phyloP scores from a whole-genome alignment of 306 rosid species.

The Prunus mume region DNA sequence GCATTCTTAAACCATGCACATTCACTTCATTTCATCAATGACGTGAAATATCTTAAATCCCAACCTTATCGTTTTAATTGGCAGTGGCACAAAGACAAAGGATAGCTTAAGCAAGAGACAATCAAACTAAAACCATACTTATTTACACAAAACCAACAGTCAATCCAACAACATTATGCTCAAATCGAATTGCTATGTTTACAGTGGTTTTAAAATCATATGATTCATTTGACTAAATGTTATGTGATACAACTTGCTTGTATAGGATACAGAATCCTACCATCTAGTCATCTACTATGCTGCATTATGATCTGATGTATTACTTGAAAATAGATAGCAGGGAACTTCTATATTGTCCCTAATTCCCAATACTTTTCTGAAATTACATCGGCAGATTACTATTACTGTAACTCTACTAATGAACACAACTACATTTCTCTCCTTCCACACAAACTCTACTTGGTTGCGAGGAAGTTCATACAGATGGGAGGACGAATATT shows the following conservation, averaged over 20 bases:
- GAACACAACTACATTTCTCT: background rate
- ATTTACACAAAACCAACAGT: background rate
- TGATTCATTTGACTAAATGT: background rate
- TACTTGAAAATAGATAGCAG: background rate
- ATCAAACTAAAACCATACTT: background rate
- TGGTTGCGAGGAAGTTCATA: conserved; percentile 66
- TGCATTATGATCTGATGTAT: conserved; percentile 7
- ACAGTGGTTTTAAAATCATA: background rate
- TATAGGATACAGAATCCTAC: conserved; percentile 14
- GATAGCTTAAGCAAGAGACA: background rate
- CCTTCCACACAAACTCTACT: conserved; percentile 20
- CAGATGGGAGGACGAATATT: conserved; percentile 85
- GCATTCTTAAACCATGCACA: conserved; percentile 10
- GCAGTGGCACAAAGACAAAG: background rate
- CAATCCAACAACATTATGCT: background rate
- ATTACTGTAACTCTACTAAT: conserved; percentile 7
- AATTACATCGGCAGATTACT: background rate
- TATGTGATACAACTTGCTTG: background rate
- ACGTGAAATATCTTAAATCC: no score
- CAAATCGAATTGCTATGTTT: background rate
- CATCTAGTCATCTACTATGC: background rate
- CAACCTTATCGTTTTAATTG: background rate
- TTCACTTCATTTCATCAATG: background rate
- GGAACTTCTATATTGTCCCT: background rate
- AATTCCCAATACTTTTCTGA: conserved; percentile 4